Base-by-base conservation (phyloP, 1,284 basidiomycete species). In the Ganoderma boninense region DNA sequence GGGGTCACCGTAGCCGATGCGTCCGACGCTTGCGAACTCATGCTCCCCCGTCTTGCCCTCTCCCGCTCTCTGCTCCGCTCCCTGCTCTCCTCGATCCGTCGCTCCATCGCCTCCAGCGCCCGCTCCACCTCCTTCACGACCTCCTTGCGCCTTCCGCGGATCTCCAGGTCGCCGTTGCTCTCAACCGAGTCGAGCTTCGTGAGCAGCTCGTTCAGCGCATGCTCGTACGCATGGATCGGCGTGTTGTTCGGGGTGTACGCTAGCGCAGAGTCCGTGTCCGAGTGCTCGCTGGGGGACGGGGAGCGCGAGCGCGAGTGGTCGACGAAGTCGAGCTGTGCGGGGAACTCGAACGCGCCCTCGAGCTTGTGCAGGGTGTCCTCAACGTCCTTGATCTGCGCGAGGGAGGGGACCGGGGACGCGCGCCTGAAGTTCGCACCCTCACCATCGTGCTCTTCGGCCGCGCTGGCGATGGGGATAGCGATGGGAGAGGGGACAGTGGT, bases 151-250 rank as follows among this genome's bases (percentile, higher is more conserved):
- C 81, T 82, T n/a, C 84, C 82, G 56, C 92, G 83, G 20, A 95
- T 87, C 2, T 79, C 80, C 64, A 81, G 78, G 71, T 90, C 85
- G 0, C 92, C 93, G 74, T 84, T 85, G 73, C 88, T 91, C 73
- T 92, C 87, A 5, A 94, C 86, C 0, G 85, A 88, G 74, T 95
- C 93, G 6, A 94, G 85, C 69, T 84, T 83, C 59, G 89, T 85
- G 42, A 95, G 82, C 14, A 95, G 79, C 66, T 87, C 87, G 65
- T 88, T 87, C 65, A 94, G 83, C 26, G 84, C 82, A 67, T 89
- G 81, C 69, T 87, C 85, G 77, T 88, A 86, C 8, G 81, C 81
- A 74, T 87, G 87, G 59, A 89, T 80, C 0, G 85, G 80, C 7
- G 81, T 81, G 79, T 89, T 89, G 71, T 74, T 76, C n/a, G 82